Conservation (phyloP, 331 rosid genomes). For the Telfairia occidentalis region DNA sequence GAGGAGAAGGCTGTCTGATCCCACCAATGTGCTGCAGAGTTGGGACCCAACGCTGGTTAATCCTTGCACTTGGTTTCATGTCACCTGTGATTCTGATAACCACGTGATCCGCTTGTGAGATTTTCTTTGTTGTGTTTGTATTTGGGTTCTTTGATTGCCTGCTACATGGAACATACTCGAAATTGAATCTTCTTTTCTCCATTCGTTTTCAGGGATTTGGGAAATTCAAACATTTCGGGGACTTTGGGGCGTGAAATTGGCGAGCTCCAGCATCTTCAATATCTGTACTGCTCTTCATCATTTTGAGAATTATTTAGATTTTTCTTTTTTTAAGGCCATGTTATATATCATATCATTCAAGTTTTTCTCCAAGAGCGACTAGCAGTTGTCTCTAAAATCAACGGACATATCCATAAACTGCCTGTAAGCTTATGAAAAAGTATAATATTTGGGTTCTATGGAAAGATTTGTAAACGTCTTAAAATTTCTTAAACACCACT, state of each 20-base stretch:
- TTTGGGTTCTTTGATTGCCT: not conserved
- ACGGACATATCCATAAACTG: not conserved
- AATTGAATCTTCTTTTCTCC: not conserved
- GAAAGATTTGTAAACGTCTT: not conserved
- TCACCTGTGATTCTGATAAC: slow-evolving; percentile 59
- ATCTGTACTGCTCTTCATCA: slow-evolving; percentile 41
- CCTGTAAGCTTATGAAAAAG: not conserved
- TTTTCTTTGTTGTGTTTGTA: not conserved
- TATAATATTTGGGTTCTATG: not conserved
- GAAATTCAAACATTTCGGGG: slow-evolving; percentile 79
- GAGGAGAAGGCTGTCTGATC: slow-evolving; percentile 61
- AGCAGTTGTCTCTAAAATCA: not conserved
- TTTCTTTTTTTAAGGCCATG: not conserved
- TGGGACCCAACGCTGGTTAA: slow-evolving; percentile 99
- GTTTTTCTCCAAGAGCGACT: too few species aligned
- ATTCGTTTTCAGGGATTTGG: slow-evolving; percentile 75
- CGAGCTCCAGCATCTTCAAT: slow-evolving; percentile 62
- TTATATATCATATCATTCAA: too few species aligned
- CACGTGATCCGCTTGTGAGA: slow-evolving; percentile 79
- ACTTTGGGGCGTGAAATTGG: slow-evolving; percentile 79
- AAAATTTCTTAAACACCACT: not conserved
- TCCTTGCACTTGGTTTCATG: slow-evolving; percentile 99
- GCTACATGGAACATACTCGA: not conserved
- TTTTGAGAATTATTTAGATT: not conserved
- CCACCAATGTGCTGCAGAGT: slow-evolving; percentile 74